A percentile compares a stretch with the other conserved stretches of the same genome.
phyloP scores from a whole-genome alignment of 106 monocot genomes.

The Dendrobium huoshanense region DNA sequence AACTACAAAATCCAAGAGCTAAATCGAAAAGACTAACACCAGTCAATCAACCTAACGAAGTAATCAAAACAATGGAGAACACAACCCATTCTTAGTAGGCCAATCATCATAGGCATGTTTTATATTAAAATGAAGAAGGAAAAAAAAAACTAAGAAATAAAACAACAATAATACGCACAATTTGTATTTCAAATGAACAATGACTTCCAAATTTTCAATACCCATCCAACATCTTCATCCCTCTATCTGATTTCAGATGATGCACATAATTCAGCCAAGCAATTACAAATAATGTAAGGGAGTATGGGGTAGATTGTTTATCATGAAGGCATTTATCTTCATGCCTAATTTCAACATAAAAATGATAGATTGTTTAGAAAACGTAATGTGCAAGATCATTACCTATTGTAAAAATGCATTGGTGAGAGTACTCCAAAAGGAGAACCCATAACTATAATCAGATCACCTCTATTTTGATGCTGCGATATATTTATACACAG shows the following conservation, averaged over 20 bases:
- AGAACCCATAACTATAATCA: constrained; percentile 76
- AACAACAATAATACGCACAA: too few species aligned
- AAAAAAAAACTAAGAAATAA: too few species aligned
- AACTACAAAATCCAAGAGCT: too few species aligned
- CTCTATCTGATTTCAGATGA: neutral
- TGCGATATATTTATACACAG: constrained; percentile 42
- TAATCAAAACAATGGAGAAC: too few species aligned
- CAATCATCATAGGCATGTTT: too few species aligned
- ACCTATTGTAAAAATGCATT: constrained; percentile 88
- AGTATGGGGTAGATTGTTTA: neutral
- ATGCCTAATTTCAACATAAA: neutral
- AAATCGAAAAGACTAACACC: too few species aligned
- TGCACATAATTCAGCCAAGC: neutral
- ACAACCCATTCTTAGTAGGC: too few species aligned
- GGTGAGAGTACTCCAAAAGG: constrained; percentile 89
- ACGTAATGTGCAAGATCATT: neutral
- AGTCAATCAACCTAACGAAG: too few species aligned
- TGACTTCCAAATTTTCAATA: too few species aligned
- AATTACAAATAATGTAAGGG: neutral
- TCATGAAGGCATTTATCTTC: neutral
- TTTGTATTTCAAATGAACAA: too few species aligned
- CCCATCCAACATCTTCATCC: neutral
- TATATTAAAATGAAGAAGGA: too few species aligned
- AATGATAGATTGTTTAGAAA: neutral
- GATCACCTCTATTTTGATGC: constrained; percentile 56